These are phyloP conservation scores for Calocybe gambosa DNA, from an alignment of 1,284 basidiomycete genomes.

Conservation along the genomic window DNA sequence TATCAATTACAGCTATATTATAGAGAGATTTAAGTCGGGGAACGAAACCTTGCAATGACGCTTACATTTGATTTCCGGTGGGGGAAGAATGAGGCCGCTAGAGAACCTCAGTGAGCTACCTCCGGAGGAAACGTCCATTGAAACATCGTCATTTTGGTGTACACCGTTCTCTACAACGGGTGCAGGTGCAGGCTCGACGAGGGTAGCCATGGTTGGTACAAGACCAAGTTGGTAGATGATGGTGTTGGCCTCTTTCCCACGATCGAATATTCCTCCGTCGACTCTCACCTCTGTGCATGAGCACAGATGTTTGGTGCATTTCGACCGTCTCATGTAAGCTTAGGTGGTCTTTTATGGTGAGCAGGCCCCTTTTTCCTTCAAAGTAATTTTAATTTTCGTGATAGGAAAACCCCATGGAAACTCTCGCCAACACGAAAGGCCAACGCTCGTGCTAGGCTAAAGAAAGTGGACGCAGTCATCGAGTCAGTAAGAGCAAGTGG, in stretches of 20 bases:
- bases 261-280: constrained; percentile 20
- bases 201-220: constrained; percentile 20
- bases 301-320: constrained; percentile 70
- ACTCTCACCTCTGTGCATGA: constrained; percentile 13
- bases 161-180: constrained; percentile 28
- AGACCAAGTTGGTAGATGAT: constrained; percentile 1
- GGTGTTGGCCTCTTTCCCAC: constrained; percentile 23
- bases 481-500: constrained; percentile 80
- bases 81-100: constrained; percentile 85
- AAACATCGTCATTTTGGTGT: constrained; percentile 37
- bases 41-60: background rate
- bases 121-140: constrained; percentile 34
- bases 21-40: background rate
- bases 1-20: constrained; percentile 82
- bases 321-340: constrained; percentile 59
- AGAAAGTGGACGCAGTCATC: constrained; percentile 91
- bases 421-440: constrained; percentile 88
- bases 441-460: constrained; percentile 83
- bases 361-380: constrained; percentile 11
- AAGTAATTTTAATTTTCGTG: constrained; percentile 1
- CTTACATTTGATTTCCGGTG: constrained; percentile 88
- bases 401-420: constrained; percentile 94
- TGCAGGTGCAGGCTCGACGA: constrained; percentile 20
- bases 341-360: constrained; percentile 77
- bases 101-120: constrained; percentile 53